Base-by-base conservation (phyloP, 257 asterid genomes). In the Nicotiana knightiana region DNA sequence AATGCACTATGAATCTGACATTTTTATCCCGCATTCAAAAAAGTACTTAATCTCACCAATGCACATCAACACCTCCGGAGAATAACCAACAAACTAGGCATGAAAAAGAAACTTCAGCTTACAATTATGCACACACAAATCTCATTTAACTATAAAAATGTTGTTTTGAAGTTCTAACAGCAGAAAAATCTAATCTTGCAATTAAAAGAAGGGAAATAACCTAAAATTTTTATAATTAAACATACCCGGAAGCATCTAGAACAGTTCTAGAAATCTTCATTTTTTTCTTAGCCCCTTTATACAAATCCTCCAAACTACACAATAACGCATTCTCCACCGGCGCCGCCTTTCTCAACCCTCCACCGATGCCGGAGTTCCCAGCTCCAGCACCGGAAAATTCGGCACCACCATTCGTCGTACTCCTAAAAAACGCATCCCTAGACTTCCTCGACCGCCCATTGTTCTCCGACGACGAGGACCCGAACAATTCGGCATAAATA, bases 291-390 rank as follows among this genome's bases (percentile, higher is more conserved):
- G 93, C 91, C 77, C 99, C 99, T 57, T 87, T 85, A 78, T 90
- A 93, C 89, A 96, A 82, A 30, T 94, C 99, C 91, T 94, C 98
- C 94, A 96, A 90, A 86, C 94, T 91, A 89, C 98, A 96, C 89
- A 85, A 86, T 71, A 93, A 87, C 86, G 66, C 85, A 80, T 86
- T 94, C 91, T 96, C 99, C 86, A 94, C 89, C 2, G 97, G 87
- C 63, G 92, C 67, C 15, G 90, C 97, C 91, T 96, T 96, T 89
- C 87, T 91, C 86, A 84, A 55, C 51, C 87, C 93, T 8, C 87
- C 83, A 4, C 88, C 86, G 0, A 91, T 26, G 53, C 77, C 65
- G 0, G 79, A 73, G 67, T 81, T 91, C 64, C 85, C 84, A 71
- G 67, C 91, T 48, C 84, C 82, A 66, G 62, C 89, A 9, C 92